Evolutionary conservation across 2,329 filamentous ascomycete species (phyloP).

Genomic region (Myriosclerotinia scirpicola): DNA sequence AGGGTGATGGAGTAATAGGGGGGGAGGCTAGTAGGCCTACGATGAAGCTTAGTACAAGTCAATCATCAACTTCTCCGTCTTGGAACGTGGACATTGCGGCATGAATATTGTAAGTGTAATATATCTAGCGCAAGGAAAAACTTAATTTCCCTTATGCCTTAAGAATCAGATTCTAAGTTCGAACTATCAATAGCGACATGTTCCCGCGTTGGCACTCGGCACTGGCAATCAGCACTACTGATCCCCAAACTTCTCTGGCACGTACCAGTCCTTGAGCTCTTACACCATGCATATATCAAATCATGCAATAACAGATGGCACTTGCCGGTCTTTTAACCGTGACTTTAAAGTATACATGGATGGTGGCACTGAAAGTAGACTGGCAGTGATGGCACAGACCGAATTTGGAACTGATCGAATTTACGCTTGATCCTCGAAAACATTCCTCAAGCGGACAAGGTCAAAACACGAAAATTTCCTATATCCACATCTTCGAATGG

Average conservation of each 20-base stretch:
- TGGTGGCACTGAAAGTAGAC: no score
- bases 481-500: background rate
- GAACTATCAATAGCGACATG: background rate
- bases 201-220: background rate
- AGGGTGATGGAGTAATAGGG: no score
- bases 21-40: no score
- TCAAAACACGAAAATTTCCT: background rate
- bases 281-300: background rate
- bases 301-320: background rate
- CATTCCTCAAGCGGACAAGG: background rate
- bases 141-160: background rate
- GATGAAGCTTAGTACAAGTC: no score
- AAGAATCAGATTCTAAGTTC: background rate
- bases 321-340: background rate
- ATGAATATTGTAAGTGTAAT: background rate
- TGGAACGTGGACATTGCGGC: background rate
- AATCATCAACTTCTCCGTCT: background rate
- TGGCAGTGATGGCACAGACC: no score
- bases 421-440: background rate
- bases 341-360: background rate
- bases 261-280: background rate
- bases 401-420: background rate
- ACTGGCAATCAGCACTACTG: background rate
- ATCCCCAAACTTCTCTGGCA: slow-evolving; percentile 14
- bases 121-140: background rate